Evolutionary conservation across 169 alveolate species (phyloP), one percentile per base, ranked within the genome.

Genomic region (Plasmodium gaboni): DNA sequence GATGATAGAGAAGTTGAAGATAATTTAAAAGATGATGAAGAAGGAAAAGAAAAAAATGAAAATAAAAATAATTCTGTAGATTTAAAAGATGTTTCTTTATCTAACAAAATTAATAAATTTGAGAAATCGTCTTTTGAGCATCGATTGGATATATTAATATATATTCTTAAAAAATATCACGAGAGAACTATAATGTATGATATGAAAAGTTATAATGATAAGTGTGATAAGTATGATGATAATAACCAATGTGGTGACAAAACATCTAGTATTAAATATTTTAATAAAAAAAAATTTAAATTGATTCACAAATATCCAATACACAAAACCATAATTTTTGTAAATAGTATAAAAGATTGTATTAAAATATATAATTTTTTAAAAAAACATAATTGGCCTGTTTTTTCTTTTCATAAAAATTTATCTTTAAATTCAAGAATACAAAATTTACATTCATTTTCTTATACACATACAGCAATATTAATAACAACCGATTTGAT

Each of bases 331-430:
- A 68, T 80, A 8, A 59, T 80, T 17, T 80, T 80, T 53, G 90
- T 80, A 28, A 68, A 80, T 28, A 80, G 72, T 60, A 50, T 80
- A 68, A 80, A 68, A 46, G 80, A 68, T 53, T 80, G 90, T 48
- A 55, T 67, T 48, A 69, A 72, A 26, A 68, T 80, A 10, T 80
- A 53, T 80, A 53, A 24, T 51, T 80, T 80, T 80, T 68, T 80
- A 57, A 80, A 87, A 67, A 80, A 88, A 50, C 89, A 87, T 26
- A 89, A 83, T 44, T 94, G 96, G 96, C 96, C 96, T 17, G 94
- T 89, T 50, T 74, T 92, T 61, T 71, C 88, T 51, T 94, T 92
- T 57, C 96, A 94, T 61, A 89, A 93, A 70, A 74, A 91, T 69
- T 74, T 93, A 61, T 78, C 94, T 6, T 76, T 94, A 50, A 88